A percentile compares a stretch with the other conserved stretches of the same genome.
Evolutionary conservation across 192 early-diverging fungal species (phyloP).

Genomic region (Coemansia sp.): DNA sequence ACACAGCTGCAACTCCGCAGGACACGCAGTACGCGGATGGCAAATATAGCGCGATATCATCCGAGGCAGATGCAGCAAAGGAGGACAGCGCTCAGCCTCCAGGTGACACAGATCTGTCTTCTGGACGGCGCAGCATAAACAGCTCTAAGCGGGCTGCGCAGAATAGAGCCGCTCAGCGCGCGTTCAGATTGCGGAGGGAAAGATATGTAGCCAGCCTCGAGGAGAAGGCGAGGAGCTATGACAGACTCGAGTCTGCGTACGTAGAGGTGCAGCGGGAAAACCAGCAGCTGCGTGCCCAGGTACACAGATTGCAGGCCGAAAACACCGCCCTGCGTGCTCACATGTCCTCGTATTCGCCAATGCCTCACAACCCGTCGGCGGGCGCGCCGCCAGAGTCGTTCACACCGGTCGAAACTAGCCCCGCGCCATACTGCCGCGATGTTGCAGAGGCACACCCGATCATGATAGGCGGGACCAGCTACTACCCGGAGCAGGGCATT

Average conservation of each 20-base stretch:
- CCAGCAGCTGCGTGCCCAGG: constrained; percentile 23
- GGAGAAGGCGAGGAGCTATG: constrained; percentile 49
- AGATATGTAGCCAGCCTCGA: constrained; percentile 45
- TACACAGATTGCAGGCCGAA: constrained; percentile 32
- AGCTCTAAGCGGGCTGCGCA: constrained; percentile 53
- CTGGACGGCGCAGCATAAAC: constrained; percentile 44
- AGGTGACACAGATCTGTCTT: constrained; percentile 13
- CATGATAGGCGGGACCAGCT: constrained; percentile 7
- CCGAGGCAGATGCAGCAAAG: constrained; percentile 22
- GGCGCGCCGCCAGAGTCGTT: constrained; percentile 10
- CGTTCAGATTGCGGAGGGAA: constrained; percentile 49
- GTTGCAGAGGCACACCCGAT: constrained; percentile 12
- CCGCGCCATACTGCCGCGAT: background rate
- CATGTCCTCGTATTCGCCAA: constrained; percentile 24
- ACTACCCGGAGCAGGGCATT: constrained; percentile 5
- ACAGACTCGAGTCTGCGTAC: constrained; percentile 41
- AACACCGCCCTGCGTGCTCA: constrained; percentile 26
- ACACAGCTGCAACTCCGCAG: background rate
- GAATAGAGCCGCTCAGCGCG: constrained; percentile 50
- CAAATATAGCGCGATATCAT: constrained; percentile 18
- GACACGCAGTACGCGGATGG: constrained; percentile 4
- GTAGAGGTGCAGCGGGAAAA: constrained; percentile 46
- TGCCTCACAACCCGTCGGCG: constrained; percentile 20
- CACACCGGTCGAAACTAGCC: constrained; percentile 11
- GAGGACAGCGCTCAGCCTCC: constrained; percentile 24